These are phyloP conservation scores for Malus hybrid DNA, from an alignment of 331 rosid species.

Conservation along the genomic window DNA sequence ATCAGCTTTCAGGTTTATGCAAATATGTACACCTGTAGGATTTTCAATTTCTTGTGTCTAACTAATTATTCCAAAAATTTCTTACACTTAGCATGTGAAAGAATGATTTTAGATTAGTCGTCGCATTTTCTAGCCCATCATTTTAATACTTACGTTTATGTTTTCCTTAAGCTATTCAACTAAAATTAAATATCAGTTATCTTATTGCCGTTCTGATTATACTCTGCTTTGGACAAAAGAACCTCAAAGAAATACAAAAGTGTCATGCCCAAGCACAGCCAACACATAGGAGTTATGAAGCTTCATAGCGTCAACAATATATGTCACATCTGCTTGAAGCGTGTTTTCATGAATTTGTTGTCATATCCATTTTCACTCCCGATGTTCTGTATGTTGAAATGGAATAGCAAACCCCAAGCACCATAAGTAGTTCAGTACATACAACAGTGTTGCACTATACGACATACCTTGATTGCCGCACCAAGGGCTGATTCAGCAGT, in stretches of 20 bases:
- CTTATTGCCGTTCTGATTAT: neutral
- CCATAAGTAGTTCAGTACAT: neutral
- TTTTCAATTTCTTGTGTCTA: neutral
- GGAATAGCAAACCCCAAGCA: neutral
- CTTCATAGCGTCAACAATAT: neutral
- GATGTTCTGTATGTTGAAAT: neutral
- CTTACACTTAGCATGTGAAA: neutral
- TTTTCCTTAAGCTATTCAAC: neutral
- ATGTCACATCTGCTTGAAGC: neutral
- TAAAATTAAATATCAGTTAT: neutral
- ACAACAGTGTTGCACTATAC: slow-evolving; percentile 10
- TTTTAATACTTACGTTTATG: neutral
- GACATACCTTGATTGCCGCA: slow-evolving; percentile 82
- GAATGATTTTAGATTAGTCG: neutral
- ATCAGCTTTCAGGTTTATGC: neutral
- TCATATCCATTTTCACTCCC: neutral
- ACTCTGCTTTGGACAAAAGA: neutral
- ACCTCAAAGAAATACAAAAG: neutral
- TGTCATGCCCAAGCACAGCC: neutral
- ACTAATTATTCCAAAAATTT: neutral
- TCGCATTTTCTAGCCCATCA: neutral
- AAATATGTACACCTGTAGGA: neutral
- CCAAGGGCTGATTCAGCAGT: slow-evolving; percentile 96
- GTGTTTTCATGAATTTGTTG: neutral
- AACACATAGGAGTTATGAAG: neutral